phyloP scores from a whole-genome alignment of 495 filamentous ascomycete genomes.

The Pyrenula massariospora region DNA sequence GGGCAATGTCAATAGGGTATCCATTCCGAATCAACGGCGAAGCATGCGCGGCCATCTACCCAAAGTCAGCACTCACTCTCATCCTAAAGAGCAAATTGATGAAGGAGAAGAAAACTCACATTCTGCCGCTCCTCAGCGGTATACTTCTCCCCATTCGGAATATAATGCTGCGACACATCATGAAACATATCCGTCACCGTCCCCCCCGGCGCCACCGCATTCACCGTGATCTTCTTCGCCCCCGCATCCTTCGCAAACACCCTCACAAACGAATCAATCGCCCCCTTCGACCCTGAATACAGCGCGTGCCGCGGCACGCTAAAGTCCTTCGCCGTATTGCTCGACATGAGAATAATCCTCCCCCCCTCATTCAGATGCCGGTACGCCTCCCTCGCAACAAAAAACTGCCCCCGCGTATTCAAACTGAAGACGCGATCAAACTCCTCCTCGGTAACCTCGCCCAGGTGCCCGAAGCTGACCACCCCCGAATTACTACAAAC shows the following conservation, averaged over 20 bases:
- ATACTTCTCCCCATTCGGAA: constrained; percentile 40
- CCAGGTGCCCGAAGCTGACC: constrained; percentile 34
- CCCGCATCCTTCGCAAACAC: constrained; percentile 39
- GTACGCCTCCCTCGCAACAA: constrained; percentile 68
- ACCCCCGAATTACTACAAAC: constrained; percentile 50
- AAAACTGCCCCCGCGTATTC: constrained; percentile 72
- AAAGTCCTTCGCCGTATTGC: constrained; percentile 53
- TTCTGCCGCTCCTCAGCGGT: not conserved
- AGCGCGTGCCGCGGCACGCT: constrained; percentile 50
- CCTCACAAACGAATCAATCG: constrained; percentile 43
- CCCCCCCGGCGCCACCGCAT: constrained; percentile 52
- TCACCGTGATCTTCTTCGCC: constrained; percentile 49
- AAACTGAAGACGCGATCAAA: constrained; percentile 42
- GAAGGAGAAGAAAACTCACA: constrained; percentile 7
- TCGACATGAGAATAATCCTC: constrained; percentile 51
- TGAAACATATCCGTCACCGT: constrained; percentile 64
- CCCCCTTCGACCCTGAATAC: constrained; percentile 47
- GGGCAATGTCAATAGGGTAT: constrained; percentile 44
- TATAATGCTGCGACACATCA: constrained; percentile 50
- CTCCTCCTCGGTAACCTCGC: constrained; percentile 37
- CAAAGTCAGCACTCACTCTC: constrained; percentile 14
- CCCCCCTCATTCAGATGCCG: constrained; percentile 53
- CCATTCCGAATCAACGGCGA: constrained; percentile 39
- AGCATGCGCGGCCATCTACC: constrained; percentile 11
- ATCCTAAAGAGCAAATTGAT: too few relatives aligned